Conservation (phyloP, 345 rosid species). For the Boechera divaricarpa region DNA sequence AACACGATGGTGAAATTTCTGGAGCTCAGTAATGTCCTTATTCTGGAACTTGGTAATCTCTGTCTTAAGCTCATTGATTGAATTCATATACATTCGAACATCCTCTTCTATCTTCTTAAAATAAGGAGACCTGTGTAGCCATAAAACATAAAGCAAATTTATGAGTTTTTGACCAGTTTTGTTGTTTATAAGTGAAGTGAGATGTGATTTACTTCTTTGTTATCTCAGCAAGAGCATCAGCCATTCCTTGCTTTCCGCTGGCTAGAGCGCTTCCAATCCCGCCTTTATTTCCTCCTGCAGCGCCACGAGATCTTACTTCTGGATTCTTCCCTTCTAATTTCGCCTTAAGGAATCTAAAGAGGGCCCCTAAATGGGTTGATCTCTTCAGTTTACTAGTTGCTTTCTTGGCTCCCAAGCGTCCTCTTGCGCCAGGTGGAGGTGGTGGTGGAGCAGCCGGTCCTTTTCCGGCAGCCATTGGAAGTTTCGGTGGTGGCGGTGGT, state of each 20-base stretch:
- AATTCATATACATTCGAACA: slow-evolving; percentile 59
- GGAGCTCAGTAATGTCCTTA: slow-evolving; percentile 74
- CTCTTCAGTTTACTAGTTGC: slow-evolving; percentile 71
- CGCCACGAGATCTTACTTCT: slow-evolving; percentile 45
- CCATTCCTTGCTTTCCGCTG: slow-evolving; percentile 87
- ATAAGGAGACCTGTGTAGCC: slow-evolving; percentile 70
- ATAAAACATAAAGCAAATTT: slow-evolving; percentile 13
- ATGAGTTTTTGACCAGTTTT: slow-evolving; percentile 20
- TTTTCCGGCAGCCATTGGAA: slow-evolving; percentile 43
- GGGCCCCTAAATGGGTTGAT: slow-evolving; percentile 67
- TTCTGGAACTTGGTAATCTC: slow-evolving; percentile 61
- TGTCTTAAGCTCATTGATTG: slow-evolving; percentile 62
- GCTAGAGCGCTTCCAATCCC: slow-evolving; percentile 16
- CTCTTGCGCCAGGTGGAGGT: slow-evolving; percentile 63
- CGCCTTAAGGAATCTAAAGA: slow-evolving; percentile 66
- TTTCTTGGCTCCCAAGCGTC: slow-evolving; percentile 62
- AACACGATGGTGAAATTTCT: slow-evolving; percentile 62
- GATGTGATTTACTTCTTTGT: slow-evolving; percentile 60
- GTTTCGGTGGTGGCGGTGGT: slow-evolving; percentile 52
- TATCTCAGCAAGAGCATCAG: slow-evolving; percentile 95
- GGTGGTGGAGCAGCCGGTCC: slow-evolving; percentile 62
- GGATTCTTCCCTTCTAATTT: slow-evolving; percentile 69
- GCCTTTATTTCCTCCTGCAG: slow-evolving; percentile 39
- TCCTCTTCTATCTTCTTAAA: slow-evolving; percentile 90
- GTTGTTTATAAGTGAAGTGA: not conserved